These are phyloP conservation scores for Priceomyces castillae DNA, from an alignment of 805 yeast genomes.

Conservation along the genomic window DNA sequence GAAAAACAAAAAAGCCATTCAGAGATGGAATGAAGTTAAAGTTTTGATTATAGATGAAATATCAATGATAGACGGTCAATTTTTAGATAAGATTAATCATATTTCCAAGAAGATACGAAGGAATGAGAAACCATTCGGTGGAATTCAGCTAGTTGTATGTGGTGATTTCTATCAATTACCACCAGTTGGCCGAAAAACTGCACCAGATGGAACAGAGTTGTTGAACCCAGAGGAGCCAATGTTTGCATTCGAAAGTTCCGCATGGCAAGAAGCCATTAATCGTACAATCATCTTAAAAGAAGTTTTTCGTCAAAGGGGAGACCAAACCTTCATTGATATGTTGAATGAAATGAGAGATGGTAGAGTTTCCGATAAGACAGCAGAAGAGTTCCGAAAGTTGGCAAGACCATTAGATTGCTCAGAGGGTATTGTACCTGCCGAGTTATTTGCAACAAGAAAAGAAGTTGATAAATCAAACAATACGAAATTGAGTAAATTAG, in stretches of 20 bases:
- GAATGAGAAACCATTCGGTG: slow-evolving; percentile 65
- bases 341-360: slow-evolving; percentile 74
- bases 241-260: slow-evolving; percentile 64
- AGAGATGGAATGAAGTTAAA: slow-evolving; percentile 53
- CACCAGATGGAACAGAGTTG: slow-evolving; percentile 25
- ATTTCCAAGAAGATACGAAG: slow-evolving; percentile 54
- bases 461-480: slow-evolving; percentile 71
- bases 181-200: slow-evolving; percentile 51
- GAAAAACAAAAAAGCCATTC: slow-evolving; percentile 46
- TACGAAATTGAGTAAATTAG: slow-evolving; percentile 44
- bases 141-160: slow-evolving; percentile 70
- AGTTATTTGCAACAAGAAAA: slow-evolving; percentile 65
- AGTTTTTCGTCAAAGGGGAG: slow-evolving; percentile 78
- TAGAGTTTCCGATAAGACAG: slow-evolving; percentile 46
- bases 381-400: slow-evolving; percentile 48
- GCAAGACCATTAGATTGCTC: slow-evolving; percentile 48
- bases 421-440: slow-evolving; percentile 70
- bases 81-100: slow-evolving; percentile 60
- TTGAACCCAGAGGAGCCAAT: slow-evolving; percentile 18
- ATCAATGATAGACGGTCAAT: slow-evolving; percentile 72
- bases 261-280: slow-evolving; percentile 61
- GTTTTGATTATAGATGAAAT: slow-evolving; percentile 76
- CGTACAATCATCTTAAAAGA: slow-evolving; percentile 57
- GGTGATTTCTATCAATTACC: slow-evolving; percentile 86
- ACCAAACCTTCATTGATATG: slow-evolving; percentile 66